Conservation (phyloP, 257 asterid genomes). For the Marsdenia floribunda region DNA sequence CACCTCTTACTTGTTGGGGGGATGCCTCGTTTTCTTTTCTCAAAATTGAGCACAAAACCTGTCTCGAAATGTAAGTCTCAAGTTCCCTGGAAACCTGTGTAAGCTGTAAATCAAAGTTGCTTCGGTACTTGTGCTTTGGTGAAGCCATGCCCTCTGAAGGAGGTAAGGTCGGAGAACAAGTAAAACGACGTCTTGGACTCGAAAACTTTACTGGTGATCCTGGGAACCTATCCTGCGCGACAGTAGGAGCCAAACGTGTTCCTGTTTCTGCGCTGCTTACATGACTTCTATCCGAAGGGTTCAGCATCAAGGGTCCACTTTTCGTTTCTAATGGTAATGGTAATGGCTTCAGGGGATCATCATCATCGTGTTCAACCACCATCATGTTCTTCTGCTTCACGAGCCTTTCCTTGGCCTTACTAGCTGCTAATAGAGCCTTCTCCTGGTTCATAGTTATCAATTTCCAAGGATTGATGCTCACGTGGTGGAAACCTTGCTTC, state of each 20-base stretch:
- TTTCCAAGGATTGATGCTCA: constrained; percentile 94
- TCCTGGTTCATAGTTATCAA: constrained; percentile 77
- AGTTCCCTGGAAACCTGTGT: constrained; percentile 76
- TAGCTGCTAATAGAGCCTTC: constrained; percentile 67
- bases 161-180: constrained; percentile 52
- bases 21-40: constrained; percentile 50
- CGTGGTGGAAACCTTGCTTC: constrained; percentile 67
- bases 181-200: constrained; percentile 78
- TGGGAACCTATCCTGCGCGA: constrained; percentile 33
- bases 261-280: constrained; percentile 17
- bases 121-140: constrained; percentile 54
- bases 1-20: constrained; percentile 27
- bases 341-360: constrained; percentile 56
- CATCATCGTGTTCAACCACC: constrained; percentile 19
- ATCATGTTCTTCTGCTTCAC: constrained; percentile 27
- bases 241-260: constrained; percentile 27
- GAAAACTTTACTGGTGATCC: constrained; percentile 54
- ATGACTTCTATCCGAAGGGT: constrained; percentile 29
- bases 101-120: constrained; percentile 72
- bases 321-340: constrained; percentile 73
- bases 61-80: constrained; percentile 76
- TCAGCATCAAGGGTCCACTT: constrained; percentile 56
- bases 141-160: constrained; percentile 35
- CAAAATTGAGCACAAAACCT: constrained; percentile 59
- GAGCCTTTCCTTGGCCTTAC: constrained; percentile 69